Percentiles rank a stretch among this genome's conserved stretches.
Evolutionary conservation across 495 filamentous ascomycete species (phyloP).

Genomic region (Tirmania nivea): DNA sequence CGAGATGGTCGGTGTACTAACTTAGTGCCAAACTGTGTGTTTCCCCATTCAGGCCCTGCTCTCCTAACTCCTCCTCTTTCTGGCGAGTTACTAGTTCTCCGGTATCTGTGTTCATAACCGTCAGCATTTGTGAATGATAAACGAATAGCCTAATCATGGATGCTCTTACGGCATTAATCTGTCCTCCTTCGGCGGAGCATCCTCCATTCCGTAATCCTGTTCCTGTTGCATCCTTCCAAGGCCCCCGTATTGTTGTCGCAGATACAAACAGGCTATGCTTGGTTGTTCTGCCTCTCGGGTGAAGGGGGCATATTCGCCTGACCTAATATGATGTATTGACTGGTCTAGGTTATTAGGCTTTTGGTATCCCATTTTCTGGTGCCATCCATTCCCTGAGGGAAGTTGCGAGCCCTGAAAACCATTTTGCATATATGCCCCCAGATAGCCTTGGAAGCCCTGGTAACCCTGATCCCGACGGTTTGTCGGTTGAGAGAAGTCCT

Average conservation of each 20-base stretch:
- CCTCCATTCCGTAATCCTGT: background rate
- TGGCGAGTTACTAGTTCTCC: background rate
- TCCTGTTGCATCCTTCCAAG: background rate
- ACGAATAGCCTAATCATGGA: too few species aligned
- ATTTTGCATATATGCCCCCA: too few species aligned
- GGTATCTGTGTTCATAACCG: background rate
- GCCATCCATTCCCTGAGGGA: background rate
- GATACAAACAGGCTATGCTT: background rate
- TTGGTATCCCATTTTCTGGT: background rate
- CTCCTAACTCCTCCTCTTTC: background rate
- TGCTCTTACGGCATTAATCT: too few species aligned
- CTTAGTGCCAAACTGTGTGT: background rate
- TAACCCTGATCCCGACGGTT: too few species aligned
- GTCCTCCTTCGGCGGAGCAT: background rate
- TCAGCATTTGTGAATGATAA: too few species aligned
- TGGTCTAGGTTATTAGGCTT: background rate
- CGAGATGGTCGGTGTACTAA: background rate
- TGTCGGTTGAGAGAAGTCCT: too few species aligned
- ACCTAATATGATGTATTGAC: background rate
- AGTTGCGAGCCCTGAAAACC: too few species aligned
- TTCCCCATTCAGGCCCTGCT: background rate
- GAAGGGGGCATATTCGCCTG: background rate
- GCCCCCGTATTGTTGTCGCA: background rate
- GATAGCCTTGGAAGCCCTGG: too few species aligned
- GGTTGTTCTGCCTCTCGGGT: background rate